Base-by-base conservation (phyloP, 805 yeast genomes). In the Lipomyces lipofer region DNA sequence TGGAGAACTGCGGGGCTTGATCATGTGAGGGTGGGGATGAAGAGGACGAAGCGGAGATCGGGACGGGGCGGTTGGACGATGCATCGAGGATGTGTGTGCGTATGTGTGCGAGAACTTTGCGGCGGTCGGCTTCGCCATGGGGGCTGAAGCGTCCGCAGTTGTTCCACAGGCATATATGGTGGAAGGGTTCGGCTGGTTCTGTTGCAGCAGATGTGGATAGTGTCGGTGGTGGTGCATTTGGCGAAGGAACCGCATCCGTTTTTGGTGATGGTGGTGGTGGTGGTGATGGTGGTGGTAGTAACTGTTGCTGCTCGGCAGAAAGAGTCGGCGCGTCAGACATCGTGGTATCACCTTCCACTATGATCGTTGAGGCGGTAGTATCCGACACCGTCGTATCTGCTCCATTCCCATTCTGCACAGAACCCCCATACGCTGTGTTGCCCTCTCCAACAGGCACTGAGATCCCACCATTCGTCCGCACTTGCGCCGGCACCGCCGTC, bases 21-120 rank as follows among this genome's bases (percentile, higher is more conserved):
- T n/a, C n/a, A n/a, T n/a, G n/a, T n/a, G n/a, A n/a, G 35, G 25
- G 36, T 15, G 29, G 45, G 13, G 32, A 29, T 7, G 12, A 13
- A 44, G 38, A 21, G 30, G 39, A 21, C 12, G 45, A 47, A 30
- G 24, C 27, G 42, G 48, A 19, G 45, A 43, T 25, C 22, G 56
- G 53, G 17, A 49, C 19, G 2, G 62, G 52, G 21, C 40, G 32
- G 38, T 53, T 59, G 24, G 43, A 7, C 39, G 51, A 40, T n/a
- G 59, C 30, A 35, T 60, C 63, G n/a, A 61, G 63, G 24, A 63
- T 46, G 22, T 63, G 66, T 3, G 65, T 59, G 32, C 52, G 47
- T 13, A 63, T 42, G 25, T 63, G 66, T 10, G 59, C 52, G 7
- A 51, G 46, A 19, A 63, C 54, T 13, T 28, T 45, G 15, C 51